Percentiles rank a stretch among this genome's conserved stretches.
Conservation (phyloP, 192 early-diverging fungal species). For the Paraglomus brasilianum region DNA sequence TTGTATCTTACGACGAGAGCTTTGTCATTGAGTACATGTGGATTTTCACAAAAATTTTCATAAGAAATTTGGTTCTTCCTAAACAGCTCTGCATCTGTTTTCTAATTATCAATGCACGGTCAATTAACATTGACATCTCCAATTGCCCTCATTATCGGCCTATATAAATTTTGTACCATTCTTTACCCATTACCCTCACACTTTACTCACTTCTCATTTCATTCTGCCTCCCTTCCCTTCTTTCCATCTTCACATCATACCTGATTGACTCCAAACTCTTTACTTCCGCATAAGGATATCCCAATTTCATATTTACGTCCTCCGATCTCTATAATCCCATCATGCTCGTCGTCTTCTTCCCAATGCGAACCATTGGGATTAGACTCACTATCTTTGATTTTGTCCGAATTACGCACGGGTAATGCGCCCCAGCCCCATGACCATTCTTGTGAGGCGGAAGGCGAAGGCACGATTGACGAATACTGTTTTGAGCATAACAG, state of each 20-base stretch:
- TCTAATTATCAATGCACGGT: too few relatives aligned
- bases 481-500: conserved; percentile 20
- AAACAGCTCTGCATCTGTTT: conserved; percentile 48
- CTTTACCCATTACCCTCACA: too few relatives aligned
- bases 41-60: conserved; percentile 54
- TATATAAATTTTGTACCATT: too few relatives aligned
- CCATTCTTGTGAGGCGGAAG: conserved; percentile 50
- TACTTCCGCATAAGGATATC: conserved; percentile 57
- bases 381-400: conserved; percentile 36
- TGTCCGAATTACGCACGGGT: conserved; percentile 52
- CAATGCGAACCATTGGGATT: neutral
- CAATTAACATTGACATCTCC: too few relatives aligned
- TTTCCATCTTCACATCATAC: conserved; percentile 32
- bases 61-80: conserved; percentile 50
- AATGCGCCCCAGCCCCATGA: conserved; percentile 74
- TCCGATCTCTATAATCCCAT: conserved; percentile 35
- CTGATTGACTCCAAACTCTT: conserved; percentile 44
- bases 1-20: conserved; percentile 55
- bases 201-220: too few relatives aligned
- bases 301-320: conserved; percentile 48
- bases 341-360: conserved; percentile 26
- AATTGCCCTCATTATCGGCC: too few relatives aligned
- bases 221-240: neutral
- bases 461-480: conserved; percentile 23
- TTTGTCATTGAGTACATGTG: conserved; percentile 54